These are phyloP conservation scores for Gossypium gossypioides DNA, from an alignment of 441 rosid species.

Conservation along the genomic window DNA sequence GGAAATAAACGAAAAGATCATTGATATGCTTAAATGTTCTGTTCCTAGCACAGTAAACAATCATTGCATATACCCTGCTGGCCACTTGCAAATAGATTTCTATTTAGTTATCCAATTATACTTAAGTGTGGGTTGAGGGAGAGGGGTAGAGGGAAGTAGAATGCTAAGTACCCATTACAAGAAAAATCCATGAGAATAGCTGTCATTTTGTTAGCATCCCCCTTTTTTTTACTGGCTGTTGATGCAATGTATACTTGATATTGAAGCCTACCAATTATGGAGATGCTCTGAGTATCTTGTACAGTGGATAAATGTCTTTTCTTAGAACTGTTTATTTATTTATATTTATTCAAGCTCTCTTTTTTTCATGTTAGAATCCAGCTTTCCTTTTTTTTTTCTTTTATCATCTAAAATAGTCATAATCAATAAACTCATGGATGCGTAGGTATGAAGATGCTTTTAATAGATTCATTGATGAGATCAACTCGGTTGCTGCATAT, in stretches of 20 bases:
- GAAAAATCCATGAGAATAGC: neutral
- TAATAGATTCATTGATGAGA: slow-evolving; percentile 90
- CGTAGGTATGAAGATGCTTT: slow-evolving; percentile 95
- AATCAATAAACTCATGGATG: slow-evolving; percentile 17
- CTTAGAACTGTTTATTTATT: neutral
- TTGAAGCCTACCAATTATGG: neutral
- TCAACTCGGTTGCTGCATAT: slow-evolving; percentile 92
- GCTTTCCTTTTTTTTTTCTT: neutral
- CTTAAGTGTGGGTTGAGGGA: neutral
- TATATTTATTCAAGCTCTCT: neutral
- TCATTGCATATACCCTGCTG: neutral
- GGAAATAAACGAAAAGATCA: neutral
- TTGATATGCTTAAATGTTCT: neutral
- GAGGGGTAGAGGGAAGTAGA: neutral
- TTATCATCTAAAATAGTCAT: slow-evolving; percentile 1
- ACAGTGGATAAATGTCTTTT: neutral
- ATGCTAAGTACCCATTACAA: neutral
- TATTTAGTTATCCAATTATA: neutral
- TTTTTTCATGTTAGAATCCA: neutral
- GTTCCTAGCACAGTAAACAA: neutral
- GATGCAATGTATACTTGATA: neutral
- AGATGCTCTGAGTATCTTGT: neutral
- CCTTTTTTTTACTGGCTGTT: neutral
- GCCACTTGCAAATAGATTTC: neutral
- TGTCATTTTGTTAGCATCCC: slow-evolving; percentile 1